phyloP scores from a whole-genome alignment of 495 filamentous ascomycete species.

The Aspergillus heteromorphus region DNA sequence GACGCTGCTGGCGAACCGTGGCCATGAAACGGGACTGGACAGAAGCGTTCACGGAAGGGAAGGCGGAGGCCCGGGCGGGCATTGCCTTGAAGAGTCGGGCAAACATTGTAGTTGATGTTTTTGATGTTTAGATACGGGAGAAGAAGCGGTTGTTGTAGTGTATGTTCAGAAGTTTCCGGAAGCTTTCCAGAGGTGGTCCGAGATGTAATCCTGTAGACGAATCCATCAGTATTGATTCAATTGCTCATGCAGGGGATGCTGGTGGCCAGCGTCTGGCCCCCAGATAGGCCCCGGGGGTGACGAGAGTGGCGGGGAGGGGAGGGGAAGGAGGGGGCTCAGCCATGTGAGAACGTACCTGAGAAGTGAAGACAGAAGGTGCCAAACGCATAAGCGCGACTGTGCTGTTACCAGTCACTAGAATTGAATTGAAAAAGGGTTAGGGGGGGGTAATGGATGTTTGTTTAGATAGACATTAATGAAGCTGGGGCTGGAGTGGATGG shows the following conservation, averaged over 20 bases:
- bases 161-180: constrained; percentile 61
- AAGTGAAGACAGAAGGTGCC: constrained; percentile 89
- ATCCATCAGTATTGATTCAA: constrained; percentile 11
- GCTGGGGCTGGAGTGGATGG: constrained; percentile 7
- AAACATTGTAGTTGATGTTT: constrained; percentile 58
- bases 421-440: constrained; percentile 11
- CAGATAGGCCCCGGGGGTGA: neutral
- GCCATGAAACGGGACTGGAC: constrained; percentile 60
- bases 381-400: constrained; percentile 85
- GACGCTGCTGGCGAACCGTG: constrained; percentile 59
- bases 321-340: neutral
- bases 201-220: constrained; percentile 80
- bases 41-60: constrained; percentile 44
- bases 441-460: neutral
- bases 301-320: neutral
- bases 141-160: constrained; percentile 3
- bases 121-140: constrained; percentile 6
- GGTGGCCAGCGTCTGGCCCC: neutral
- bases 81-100: constrained; percentile 57
- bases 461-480: constrained; percentile 29
- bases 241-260: too few species aligned
- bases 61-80: constrained; percentile 48
- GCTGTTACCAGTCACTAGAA: constrained; percentile 35
- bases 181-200: constrained; percentile 99
- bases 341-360: constrained; percentile 64